phyloP scores from a whole-genome alignment of 352 stramenopile species.

The Phytophthora kernoviae region DNA sequence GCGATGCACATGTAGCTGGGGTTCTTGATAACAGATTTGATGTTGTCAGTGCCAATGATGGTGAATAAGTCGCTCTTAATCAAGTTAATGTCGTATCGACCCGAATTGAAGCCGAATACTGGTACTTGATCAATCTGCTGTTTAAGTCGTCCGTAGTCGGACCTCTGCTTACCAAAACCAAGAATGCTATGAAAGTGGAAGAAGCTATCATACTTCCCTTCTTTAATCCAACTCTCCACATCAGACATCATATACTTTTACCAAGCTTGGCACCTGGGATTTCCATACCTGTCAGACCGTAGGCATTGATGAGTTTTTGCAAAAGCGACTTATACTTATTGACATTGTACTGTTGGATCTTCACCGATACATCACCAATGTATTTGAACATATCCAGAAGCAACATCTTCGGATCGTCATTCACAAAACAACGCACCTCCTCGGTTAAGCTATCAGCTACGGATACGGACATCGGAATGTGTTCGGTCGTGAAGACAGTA shows the following conservation, averaged over 20 bases:
- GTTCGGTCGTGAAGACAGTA: conserved; percentile 12
- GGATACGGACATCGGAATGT: conserved; percentile 9
- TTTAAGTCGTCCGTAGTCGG: neutral
- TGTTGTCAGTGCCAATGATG: too few species aligned
- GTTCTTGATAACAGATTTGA: too few species aligned
- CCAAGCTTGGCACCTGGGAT: neutral
- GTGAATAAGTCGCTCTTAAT: too few species aligned
- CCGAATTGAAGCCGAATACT: neutral
- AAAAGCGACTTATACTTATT: conserved; percentile 3
- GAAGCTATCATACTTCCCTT: neutral
- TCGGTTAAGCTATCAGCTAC: conserved; percentile 12
- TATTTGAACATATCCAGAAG: conserved; percentile 11
- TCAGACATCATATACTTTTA: neutral
- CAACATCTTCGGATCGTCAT: conserved; percentile 5
- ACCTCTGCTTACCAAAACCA: neutral
- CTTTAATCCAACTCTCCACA: too few species aligned
- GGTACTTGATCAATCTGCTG: neutral
- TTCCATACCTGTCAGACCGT: conserved; percentile 1
- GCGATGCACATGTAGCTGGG: too few species aligned
- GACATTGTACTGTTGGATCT: conserved; percentile 8
- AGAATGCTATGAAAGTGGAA: neutral
- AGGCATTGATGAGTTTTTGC: neutral
- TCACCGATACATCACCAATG: conserved; percentile 4
- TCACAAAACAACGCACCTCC: conserved; percentile 12
- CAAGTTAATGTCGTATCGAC: too few species aligned